Conservation (phyloP, 169 alveolate genomes). For the Amoebophrya sp. region DNA sequence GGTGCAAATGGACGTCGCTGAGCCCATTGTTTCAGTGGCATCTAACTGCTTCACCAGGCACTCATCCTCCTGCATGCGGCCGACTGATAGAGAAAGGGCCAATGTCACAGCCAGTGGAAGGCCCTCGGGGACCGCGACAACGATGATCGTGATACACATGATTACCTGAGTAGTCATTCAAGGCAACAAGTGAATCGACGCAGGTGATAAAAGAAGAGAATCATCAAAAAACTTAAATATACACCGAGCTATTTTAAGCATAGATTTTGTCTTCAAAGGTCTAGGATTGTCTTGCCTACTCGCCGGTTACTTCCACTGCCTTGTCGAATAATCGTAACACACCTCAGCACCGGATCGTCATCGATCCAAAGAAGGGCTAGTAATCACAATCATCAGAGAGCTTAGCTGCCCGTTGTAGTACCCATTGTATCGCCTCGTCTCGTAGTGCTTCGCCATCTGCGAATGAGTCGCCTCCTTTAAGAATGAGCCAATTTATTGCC, state of each 20-base stretch:
- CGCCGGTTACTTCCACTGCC: no score
- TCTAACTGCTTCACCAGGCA: slow-evolving; percentile 67
- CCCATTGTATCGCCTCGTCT: slow-evolving; percentile 13
- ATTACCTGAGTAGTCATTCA: slow-evolving; percentile 54
- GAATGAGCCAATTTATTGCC: slow-evolving; percentile 35
- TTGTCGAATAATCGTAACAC: no score
- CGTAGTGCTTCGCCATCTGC: background rate
- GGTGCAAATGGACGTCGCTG: slow-evolving; percentile 77
- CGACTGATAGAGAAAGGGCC: slow-evolving; percentile 72
- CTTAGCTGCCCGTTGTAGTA: no score
- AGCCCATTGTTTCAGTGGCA: slow-evolving; percentile 89
- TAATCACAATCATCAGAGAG: no score
- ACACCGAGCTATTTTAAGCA: no score
- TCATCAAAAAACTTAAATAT: no score
- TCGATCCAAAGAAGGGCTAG: no score
- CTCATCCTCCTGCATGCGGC: slow-evolving; percentile 74
- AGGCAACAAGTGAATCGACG: no score
- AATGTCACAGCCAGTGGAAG: slow-evolving; percentile 87
- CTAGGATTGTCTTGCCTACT: no score
- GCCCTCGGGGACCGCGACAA: slow-evolving; percentile 88
- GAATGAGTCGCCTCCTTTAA: background rate
- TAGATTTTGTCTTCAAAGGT: no score
- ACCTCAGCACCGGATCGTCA: no score
- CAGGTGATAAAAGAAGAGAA: no score
- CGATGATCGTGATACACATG: slow-evolving; percentile 70